Base-by-base conservation (phyloP, 2,329 filamentous ascomycete genomes). In the Lachnum nothofagi region DNA sequence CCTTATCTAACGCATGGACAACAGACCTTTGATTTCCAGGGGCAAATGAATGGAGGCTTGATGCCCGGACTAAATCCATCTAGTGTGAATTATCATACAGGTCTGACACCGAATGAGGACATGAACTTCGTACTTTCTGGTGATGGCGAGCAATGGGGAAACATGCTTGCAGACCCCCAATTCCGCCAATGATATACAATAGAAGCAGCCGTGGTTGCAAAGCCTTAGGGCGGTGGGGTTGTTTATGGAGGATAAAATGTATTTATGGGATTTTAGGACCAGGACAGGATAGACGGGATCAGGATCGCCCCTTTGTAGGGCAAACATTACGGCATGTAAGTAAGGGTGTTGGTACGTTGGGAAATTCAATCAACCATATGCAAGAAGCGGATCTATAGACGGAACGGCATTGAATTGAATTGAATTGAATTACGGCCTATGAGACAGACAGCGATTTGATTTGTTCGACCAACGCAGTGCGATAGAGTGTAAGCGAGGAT, bases 1-100 rank as follows among this genome's bases (percentile, higher is more conserved):
- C 80, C 84, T 31, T 91, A 88, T 61, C 72, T 89, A 57, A 57
- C 56, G 23, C 60, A 64, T 42, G 56, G 53, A 10, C 60, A 61
- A 44, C 54, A 49, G n/a, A 48, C 42, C 9, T 62, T 55, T 31
- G 52, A 60, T 38, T 31, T 58, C n/a, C 52, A 53, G 31, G 43
- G 35, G 16, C 50, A 55, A 8, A 51, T 56, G 23, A 47, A 46
- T 20, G 49, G 48, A 24, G 46, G 43, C 10, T 46, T 54, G 45
- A 56, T 58, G 46, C 33, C 48, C 12, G 49, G 46, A 9, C 34
- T 56, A 14, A 42, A 48, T 43, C 20, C 45, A 14, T 55, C 51
- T 17, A 51, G 56, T 25, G 54, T 63, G 52, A 48, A 44, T 22
- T 60, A 53, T 48, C 44, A 52, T 10, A 44, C 51, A 33, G 57